These are phyloP conservation scores for Medicago truncatula DNA, from an alignment of 306 rosid genomes.

Conservation along the genomic window DNA sequence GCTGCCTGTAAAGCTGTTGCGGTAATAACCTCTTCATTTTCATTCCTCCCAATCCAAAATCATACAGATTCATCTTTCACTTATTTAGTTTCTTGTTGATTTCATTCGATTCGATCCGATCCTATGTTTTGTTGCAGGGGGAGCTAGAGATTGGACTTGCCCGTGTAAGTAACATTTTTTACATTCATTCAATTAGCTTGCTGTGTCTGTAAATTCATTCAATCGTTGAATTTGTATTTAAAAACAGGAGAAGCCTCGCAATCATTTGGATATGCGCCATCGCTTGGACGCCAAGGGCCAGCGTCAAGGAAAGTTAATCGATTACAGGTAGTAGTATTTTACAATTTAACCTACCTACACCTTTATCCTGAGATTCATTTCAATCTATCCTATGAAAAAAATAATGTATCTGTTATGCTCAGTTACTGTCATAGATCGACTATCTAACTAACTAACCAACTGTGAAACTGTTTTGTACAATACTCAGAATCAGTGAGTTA, in stretches of 20 bases:
- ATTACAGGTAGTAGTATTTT: no score
- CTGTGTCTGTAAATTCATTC: neutral
- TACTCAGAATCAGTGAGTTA: conserved; percentile 78
- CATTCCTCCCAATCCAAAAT: neutral
- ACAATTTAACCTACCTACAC: no score
- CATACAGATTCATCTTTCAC: neutral
- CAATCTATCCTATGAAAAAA: neutral
- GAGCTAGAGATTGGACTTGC: conserved; percentile 88
- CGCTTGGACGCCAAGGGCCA: conserved; percentile 96
- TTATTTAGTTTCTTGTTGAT: neutral
- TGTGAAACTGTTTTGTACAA: conserved; percentile 36
- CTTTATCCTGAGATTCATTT: no score
- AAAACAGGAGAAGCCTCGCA: conserved; percentile 87
- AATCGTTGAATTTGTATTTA: neutral
- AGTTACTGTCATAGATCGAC: conserved; percentile 33
- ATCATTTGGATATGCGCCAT: conserved; percentile 98
- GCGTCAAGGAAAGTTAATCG: conserved; percentile 88
- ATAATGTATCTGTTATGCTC: conserved; percentile 28
- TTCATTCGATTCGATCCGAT: neutral
- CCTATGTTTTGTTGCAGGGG: conserved; percentile 53
- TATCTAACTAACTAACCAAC: conserved; percentile 9
- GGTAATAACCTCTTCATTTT: conserved; percentile 28
- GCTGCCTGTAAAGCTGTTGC: conserved; percentile 92
- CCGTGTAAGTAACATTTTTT: conserved; percentile 47
- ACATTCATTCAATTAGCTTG: neutral